A percentile compares a stretch with the other conserved stretches of the same genome.
Evolutionary conservation across 139 green algal species (phyloP).

Genomic region (Pseudopediastrum boryanum): DNA sequence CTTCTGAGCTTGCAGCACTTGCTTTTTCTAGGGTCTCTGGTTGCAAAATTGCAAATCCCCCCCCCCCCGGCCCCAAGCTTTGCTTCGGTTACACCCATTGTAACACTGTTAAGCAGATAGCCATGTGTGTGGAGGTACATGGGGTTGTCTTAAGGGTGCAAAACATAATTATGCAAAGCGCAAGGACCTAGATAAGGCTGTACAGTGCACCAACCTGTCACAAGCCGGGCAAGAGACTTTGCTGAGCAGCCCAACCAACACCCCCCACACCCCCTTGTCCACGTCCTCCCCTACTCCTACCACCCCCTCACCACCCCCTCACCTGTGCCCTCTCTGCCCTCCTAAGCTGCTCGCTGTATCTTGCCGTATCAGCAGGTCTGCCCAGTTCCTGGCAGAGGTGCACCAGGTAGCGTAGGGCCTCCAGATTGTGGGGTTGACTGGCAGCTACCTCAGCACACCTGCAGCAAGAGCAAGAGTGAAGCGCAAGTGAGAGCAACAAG

Average conservation of each 20-base stretch:
- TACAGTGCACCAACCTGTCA: not conserved
- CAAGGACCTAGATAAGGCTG: not conserved
- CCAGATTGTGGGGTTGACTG: slow-evolving; percentile 75
- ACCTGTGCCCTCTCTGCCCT: slow-evolving; percentile 39
- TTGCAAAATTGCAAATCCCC: too few relatives aligned
- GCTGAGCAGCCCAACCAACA: not conserved
- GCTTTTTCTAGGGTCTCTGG: too few relatives aligned
- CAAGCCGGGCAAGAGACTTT: not conserved
- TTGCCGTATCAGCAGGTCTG: slow-evolving; percentile 51
- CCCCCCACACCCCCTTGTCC: not conserved
- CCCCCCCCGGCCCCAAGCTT: too few relatives aligned
- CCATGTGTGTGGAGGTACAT: too few relatives aligned
- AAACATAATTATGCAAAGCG: not conserved
- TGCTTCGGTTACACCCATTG: too few relatives aligned
- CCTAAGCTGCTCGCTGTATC: slow-evolving; percentile 27
- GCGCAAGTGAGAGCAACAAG: not conserved
- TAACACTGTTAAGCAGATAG: too few relatives aligned
- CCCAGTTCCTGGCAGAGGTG: slow-evolving; percentile 82
- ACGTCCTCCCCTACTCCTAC: not conserved
- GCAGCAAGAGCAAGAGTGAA: not conserved
- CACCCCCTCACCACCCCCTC: not conserved
- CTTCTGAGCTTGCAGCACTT: too few relatives aligned
- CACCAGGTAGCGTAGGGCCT: slow-evolving; percentile 88
- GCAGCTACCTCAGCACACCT: slow-evolving; percentile 66
- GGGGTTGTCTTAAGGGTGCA: not conserved